phyloP scores from a whole-genome alignment of 1,139 yeast genomes.

The Geotrichum cucujoidarum region DNA sequence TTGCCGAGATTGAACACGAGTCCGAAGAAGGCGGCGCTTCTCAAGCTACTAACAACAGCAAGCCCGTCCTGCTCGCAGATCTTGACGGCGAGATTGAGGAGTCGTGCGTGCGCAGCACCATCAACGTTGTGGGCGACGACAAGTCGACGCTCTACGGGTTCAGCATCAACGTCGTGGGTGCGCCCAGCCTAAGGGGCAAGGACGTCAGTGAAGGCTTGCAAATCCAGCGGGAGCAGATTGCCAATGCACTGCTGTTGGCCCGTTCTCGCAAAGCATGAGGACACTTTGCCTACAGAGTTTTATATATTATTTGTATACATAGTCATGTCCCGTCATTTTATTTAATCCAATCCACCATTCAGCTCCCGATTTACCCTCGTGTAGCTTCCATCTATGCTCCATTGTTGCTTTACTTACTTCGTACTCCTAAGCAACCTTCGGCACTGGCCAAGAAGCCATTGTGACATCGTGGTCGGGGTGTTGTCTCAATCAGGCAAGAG shows the following conservation, averaged over 20 bases:
- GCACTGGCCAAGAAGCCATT: too few species aligned
- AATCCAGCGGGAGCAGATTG: constrained; percentile 10
- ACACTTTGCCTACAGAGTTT: too few species aligned
- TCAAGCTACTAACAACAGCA: neutral
- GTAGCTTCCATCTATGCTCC: too few species aligned
- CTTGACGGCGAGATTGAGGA: constrained; percentile 81
- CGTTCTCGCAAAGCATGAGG: neutral
- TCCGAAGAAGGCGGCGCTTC: constrained; percentile 11
- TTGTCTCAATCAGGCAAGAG: too few species aligned
- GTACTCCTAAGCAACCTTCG: too few species aligned
- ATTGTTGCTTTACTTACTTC: too few species aligned
- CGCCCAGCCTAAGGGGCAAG: constrained; percentile 5
- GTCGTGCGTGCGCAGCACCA: constrained; percentile 42
- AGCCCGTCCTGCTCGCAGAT: constrained; percentile 52
- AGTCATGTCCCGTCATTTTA: too few species aligned
- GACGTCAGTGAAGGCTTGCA: constrained; percentile 7
- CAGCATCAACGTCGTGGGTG: constrained; percentile 22
- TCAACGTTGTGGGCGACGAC: constrained; percentile 38
- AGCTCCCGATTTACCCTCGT: too few species aligned
- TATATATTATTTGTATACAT: too few species aligned
- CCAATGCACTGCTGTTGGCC: constrained; percentile 4
- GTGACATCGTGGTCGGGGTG: too few species aligned
- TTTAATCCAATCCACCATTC: too few species aligned
- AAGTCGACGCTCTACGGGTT: constrained; percentile 20
- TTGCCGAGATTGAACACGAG: constrained; percentile 44